Conservation (phyloP, 1,284 basidiomycete species). For the Agaricales sp. region DNA sequence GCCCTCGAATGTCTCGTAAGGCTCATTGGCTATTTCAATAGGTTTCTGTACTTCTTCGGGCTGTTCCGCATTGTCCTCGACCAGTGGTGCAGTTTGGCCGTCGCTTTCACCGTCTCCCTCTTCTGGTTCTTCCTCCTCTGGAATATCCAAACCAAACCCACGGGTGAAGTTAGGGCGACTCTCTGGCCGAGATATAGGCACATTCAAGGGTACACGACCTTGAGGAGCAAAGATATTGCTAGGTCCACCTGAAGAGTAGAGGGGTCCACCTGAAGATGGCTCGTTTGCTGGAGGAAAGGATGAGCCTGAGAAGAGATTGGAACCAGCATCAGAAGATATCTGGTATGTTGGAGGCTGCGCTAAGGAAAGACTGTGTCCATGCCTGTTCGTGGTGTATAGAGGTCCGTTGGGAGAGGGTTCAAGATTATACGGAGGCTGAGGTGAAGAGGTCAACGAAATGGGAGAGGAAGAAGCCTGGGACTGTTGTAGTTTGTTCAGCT, state of each 20-base stretch:
- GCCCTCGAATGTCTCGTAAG: constrained; percentile 25
- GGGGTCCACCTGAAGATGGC: constrained; percentile 12
- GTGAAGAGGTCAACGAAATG: constrained; percentile 51
- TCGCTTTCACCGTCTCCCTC: constrained; percentile 14
- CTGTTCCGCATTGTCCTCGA: constrained; percentile 2
- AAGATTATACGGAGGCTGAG: constrained; percentile 42
- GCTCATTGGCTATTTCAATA: constrained; percentile 14
- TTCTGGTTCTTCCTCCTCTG: constrained; percentile 53
- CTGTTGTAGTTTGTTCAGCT: constrained; percentile 72
- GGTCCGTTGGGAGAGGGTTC: constrained; percentile 40
- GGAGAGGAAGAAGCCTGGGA: constrained; percentile 45
- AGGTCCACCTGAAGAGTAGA: constrained; percentile 8
- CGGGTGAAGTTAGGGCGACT: constrained; percentile 61
- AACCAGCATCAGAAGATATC: constrained; percentile 15
- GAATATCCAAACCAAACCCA: constrained; percentile 70
- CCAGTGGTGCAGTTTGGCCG: constrained; percentile 11
- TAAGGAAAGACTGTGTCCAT: constrained; percentile 64
- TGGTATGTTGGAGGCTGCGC: constrained; percentile 38
- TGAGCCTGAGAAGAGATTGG: constrained; percentile 47
- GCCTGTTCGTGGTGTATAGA: constrained; percentile 37
- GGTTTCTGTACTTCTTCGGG: constrained; percentile 5
- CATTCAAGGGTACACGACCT: constrained; percentile 41
- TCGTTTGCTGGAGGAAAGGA: constrained; percentile 15
- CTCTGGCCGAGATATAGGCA: constrained; percentile 32
- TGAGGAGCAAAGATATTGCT: constrained; percentile 43